A percentile compares a stretch with the other conserved stretches of the same genome.
phyloP scores from a whole-genome alignment of 2,329 filamentous ascomycete genomes.

The Sclerotinia glacialis region DNA sequence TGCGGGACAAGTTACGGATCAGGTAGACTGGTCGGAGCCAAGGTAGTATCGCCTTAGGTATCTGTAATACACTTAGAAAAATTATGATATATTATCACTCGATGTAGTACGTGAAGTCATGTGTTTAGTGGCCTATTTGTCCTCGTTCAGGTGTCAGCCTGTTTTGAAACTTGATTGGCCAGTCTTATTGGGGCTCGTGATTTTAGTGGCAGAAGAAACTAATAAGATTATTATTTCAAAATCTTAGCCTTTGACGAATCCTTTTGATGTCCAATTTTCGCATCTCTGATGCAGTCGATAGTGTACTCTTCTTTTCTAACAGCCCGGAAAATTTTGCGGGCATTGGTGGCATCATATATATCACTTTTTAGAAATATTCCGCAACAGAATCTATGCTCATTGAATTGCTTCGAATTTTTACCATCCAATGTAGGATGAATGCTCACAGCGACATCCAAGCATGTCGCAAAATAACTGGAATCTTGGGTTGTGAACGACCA shows the following conservation, averaged over 20 bases:
- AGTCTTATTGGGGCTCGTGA: background rate
- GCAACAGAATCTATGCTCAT: background rate
- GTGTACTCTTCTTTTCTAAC: background rate
- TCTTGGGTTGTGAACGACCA: background rate
- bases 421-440: background rate
- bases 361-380: background rate
- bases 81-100: conserved; percentile 9
- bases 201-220: background rate
- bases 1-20: conserved; percentile 73
- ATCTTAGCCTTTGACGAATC: background rate
- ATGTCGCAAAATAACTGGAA: background rate
- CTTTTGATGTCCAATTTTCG: background rate
- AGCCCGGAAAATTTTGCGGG: background rate
- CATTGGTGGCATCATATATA: background rate
- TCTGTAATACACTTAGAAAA: conserved; percentile 12
- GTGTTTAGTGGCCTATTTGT: background rate
- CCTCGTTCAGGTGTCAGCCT: background rate
- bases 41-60: conserved; percentile 27
- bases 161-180: background rate
- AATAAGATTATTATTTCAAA: background rate
- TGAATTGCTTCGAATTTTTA: background rate
- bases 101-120: conserved; percentile 7
- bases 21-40: conserved; percentile 95
- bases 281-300: background rate
- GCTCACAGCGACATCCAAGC: background rate